These are phyloP conservation scores for Sabuloglossum arenarium DNA, from an alignment of 495 filamentous ascomycete genomes.

Conservation along the genomic window DNA sequence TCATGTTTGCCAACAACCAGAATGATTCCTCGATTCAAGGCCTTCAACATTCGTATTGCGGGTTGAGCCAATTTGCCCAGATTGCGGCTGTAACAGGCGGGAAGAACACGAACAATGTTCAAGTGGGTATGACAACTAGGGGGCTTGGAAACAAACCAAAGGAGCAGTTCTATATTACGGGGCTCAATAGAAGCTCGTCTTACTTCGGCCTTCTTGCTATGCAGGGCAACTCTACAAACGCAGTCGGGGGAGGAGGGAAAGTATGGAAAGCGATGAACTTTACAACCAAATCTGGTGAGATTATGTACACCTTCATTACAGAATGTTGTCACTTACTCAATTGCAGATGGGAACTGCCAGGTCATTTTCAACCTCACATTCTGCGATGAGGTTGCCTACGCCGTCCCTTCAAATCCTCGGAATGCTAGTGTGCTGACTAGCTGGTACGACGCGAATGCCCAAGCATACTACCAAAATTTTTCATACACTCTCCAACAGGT, in stretches of 20 bases:
- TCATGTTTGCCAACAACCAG: constrained; percentile 54
- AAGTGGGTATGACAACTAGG: constrained; percentile 43
- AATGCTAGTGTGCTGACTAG: constrained; percentile 16
- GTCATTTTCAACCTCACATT: constrained; percentile 67
- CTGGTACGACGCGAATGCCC: constrained; percentile 28
- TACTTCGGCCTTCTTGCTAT: constrained; percentile 56
- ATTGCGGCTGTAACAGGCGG: constrained; percentile 24
- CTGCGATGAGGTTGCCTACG: constrained; percentile 72
- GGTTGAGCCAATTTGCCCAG: constrained; percentile 38
- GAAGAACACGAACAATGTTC: constrained; percentile 21
- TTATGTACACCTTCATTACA: neutral
- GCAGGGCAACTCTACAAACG: constrained; percentile 30
- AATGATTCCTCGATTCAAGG: constrained; percentile 39
- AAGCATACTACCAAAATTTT: constrained; percentile 36
- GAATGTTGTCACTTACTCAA: neutral
- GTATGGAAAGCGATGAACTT: constrained; percentile 49
- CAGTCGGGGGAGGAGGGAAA: constrained; percentile 44
- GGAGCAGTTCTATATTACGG: constrained; percentile 66
- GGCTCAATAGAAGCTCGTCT: constrained; percentile 42
- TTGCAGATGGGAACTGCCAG: constrained; percentile 48
- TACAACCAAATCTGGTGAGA: constrained; percentile 55
- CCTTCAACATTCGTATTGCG: constrained; percentile 54
- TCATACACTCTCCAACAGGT: constrained; percentile 60
- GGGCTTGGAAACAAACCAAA: constrained; percentile 42
- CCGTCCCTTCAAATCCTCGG: constrained; percentile 63